These are phyloP conservation scores for Taxawa tesnikishii DNA, from an alignment of 2,329 filamentous ascomycete species.

Conservation along the genomic window DNA sequence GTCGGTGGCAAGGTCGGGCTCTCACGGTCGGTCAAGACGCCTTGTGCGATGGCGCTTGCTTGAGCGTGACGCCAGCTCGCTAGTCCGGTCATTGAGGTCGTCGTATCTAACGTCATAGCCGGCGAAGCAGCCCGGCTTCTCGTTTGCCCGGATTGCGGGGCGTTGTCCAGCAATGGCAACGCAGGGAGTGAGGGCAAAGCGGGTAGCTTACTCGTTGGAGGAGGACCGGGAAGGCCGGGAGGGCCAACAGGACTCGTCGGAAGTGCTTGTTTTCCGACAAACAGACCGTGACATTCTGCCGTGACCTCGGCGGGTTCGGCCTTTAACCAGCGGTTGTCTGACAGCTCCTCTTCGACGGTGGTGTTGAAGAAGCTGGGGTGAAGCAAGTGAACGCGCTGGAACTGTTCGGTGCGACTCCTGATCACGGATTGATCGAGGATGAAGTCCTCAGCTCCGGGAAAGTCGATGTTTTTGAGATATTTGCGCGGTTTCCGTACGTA, in stretches of 20 bases:
- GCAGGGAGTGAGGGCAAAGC: constrained; percentile 22
- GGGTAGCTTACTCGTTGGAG: constrained; percentile 33
- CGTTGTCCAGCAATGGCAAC: too few species aligned
- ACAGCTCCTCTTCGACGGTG: constrained; percentile 68
- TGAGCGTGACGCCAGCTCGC: not conserved
- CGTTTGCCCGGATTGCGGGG: not conserved
- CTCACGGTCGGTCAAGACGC: too few species aligned
- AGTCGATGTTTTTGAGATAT: constrained; percentile 62
- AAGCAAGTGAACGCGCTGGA: constrained; percentile 59
- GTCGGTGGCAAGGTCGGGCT: not conserved
- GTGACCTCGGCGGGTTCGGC: constrained; percentile 70
- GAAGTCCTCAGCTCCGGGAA: constrained; percentile 57
- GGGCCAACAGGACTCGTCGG: too few species aligned
- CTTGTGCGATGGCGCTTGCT: too few species aligned
- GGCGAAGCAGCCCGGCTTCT: not conserved
- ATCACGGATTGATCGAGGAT: constrained; percentile 71
- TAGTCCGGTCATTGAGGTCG: not conserved
- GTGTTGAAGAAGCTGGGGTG: constrained; percentile 77
- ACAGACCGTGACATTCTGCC: constrained; percentile 65
- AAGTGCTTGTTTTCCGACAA: constrained; percentile 28
- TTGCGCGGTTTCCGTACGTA: constrained; percentile 74
- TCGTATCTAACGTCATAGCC: not conserved
- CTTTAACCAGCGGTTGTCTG: constrained; percentile 67
- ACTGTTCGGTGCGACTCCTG: constrained; percentile 60
- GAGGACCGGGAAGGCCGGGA: constrained; percentile 37